Evolutionary conservation across 2,329 filamentous ascomycete species (phyloP), one percentile per base, ranked within the genome.

Genomic region (Sporothrix curviconia): DNA sequence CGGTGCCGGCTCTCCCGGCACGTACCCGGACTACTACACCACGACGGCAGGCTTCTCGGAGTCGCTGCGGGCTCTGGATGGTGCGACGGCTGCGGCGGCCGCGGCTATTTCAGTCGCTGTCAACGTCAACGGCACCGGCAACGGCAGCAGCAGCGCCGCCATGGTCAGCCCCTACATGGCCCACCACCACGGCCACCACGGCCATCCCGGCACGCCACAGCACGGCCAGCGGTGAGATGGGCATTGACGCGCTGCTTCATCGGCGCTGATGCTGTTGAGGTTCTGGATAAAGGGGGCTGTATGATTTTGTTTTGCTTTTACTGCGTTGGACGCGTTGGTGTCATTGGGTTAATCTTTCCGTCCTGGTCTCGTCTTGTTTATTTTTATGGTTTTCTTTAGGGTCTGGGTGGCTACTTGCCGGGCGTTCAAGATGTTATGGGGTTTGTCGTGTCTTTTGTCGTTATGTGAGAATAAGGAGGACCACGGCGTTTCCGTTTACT

Each of bases 221-320:
- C 67, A 75, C 44, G 80, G 84, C 37, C 67, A 74, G 43, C 80
- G 83, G 32, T 67, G 81, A 62, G 19, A 84, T 85, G 80, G 80
- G 79, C 24, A 84, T 85, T 63, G 78, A 78, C 53, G 73, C 78
- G 52, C 46, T 57, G 36, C 46, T 57, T 25, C 34, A 55, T 22
- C 55, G 43, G 55, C 37, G 55, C 24, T 56, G 43, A 32, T 42
- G 39, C 42, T 53, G 36, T 42, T 30, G 14, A 28, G 19, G 17
- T n/a, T 19, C 6, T 24, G n/a, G n/a, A n/a, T n/a, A n/a, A n/a
- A n/a, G n/a, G n/a, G n/a, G n/a, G 2, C 11, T 25, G 15, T 37
- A 12, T 19, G 14, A 2, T 28, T 42, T 40, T n/a, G 19, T n/a
- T 28, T 8, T 39, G 25, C 19, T 32, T 22, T 30, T 22, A 3